phyloP scores from a whole-genome alignment of 75 land plant genomes.

The Isoetes taiwanensis region DNA sequence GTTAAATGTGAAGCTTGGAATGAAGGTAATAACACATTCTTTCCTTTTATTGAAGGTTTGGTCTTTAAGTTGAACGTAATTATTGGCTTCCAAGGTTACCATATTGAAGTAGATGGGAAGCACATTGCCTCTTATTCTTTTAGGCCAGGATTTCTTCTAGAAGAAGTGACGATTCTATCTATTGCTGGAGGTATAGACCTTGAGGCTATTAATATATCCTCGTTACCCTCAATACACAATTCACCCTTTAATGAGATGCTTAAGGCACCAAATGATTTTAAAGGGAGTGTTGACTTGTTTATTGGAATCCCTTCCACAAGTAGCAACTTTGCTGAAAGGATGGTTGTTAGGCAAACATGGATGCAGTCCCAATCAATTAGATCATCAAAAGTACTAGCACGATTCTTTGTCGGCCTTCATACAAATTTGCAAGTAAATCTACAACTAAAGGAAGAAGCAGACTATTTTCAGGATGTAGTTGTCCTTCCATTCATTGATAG shows the following conservation, averaged over 20 bases:
- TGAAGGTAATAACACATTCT: no score
- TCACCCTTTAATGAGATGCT: constrained; percentile 34
- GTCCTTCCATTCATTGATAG: not conserved
- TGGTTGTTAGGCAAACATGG: constrained; percentile 78
- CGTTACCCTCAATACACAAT: constrained; percentile 46
- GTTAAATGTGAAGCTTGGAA: no score
- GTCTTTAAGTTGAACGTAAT: constrained; percentile 48
- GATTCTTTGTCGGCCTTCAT: no score
- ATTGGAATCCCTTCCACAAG: constrained; percentile 67
- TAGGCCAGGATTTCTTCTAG: constrained; percentile 49
- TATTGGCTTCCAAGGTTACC: constrained; percentile 66
- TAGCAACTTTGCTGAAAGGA: constrained; percentile 58
- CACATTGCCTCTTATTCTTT: constrained; percentile 58
- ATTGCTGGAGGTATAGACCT: constrained; percentile 50
- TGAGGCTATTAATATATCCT: constrained; percentile 43
- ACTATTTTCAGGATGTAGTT: not conserved
- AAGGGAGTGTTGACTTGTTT: constrained; percentile 55
- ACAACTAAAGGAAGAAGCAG: constrained; percentile 4
- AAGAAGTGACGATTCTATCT: constrained; percentile 42
- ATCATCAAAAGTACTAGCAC: constrained; percentile 41
- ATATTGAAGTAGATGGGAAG: constrained; percentile 52
- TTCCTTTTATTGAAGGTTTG: constrained; percentile 45
- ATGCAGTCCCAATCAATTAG: constrained; percentile 32
- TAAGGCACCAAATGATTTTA: constrained; percentile 31
- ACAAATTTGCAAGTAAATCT: not conserved